Evolutionary conservation across 257 asterid species (phyloP), one percentile per base, ranked within the genome.

Genomic region (Solanum pimpinellifolium): DNA sequence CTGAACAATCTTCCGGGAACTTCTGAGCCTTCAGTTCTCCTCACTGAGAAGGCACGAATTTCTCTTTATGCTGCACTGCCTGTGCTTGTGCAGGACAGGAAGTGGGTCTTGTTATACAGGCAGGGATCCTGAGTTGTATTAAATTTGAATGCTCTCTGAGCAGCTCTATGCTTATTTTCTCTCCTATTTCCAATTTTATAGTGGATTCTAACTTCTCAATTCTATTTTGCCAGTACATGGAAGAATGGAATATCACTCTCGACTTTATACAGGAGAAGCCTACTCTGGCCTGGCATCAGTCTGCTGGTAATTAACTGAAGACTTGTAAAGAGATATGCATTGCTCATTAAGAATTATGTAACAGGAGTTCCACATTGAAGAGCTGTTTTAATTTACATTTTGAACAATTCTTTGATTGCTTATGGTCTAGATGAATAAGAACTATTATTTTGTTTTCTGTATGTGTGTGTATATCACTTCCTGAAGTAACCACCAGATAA

Each of bases 71-170:
- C 92, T 86, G 78, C 96, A 20, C 92, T 97, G 60, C 99, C 99
- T 1, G 97, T 92, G 89, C 90, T 91, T 89, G 97, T 93, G 83
- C 94, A 95, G 90, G 99, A 97, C 49, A 92, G 93, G 87, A 97
- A 96, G 87, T 97, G 99, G 99, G 89, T 96, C 89, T 90, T 97
- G 42, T 88, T 97, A 70, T 97, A 97, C 95, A 97, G 98, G 99
- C 93, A 86, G 56, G 12, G 47, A 52, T 46, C 41, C 35, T 25
- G 72, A 42, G 21, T 37, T 89, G 59, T 76, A 39, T 56, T 83
- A 44, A 75, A 31, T n/a, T 86, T 90, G 83, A 20, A 80, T 65
- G 16, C 46, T 59, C 37, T 35, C 35, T 9, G 20, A 65, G 84
- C 83, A 47, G 85, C 42, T 46, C 29, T 80, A 80, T 47, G 68